Percentiles rank a stretch among this genome's conserved stretches.
Evolutionary conservation across 345 rosid species (phyloP).

Genomic region (Boechera retrofracta): DNA sequence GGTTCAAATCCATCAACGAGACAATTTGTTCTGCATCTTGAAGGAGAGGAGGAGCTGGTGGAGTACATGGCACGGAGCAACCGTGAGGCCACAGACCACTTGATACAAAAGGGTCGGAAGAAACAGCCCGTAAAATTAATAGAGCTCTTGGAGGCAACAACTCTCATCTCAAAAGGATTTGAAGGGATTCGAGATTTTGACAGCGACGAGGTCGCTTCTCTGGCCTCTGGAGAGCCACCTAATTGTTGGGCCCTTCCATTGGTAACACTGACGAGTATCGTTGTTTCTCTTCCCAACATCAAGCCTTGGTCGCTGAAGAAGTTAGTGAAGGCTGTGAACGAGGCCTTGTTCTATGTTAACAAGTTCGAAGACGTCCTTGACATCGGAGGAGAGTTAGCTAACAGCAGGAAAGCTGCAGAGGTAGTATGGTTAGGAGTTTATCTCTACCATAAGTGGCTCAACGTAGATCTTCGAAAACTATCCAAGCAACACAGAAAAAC

Average conservation of each 20-base stretch:
- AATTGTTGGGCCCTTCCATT: conserved; percentile 81
- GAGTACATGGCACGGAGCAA: conserved; percentile 62
- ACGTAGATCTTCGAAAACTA: conserved; percentile 61
- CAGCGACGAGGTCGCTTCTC: conserved; percentile 51
- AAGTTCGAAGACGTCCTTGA: conserved; percentile 56
- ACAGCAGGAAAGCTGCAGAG: conserved; percentile 61
- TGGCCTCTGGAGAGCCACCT: conserved; percentile 64
- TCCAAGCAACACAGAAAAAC: conserved; percentile 44
- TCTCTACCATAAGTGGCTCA: conserved; percentile 69
- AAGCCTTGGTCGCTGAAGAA: conserved; percentile 41
- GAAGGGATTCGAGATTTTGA: conserved; percentile 68
- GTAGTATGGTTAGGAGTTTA: conserved; percentile 69
- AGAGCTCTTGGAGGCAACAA: conserved; percentile 54
- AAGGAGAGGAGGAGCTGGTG: conserved; percentile 76
- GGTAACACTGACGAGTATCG: conserved; percentile 73
- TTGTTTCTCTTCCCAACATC: conserved; percentile 60
- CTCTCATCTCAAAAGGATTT: conserved; percentile 53
- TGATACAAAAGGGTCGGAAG: conserved; percentile 59
- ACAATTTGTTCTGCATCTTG: conserved; percentile 76
- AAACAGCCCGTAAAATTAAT: conserved; percentile 62
- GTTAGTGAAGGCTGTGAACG: conserved; percentile 58
- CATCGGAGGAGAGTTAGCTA: conserved; percentile 45
- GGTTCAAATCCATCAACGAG: conserved; percentile 39
- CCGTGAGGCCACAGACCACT: conserved; percentile 61
- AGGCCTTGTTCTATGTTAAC: conserved; percentile 63